Evolutionary conservation across 164 flowering plant genomes (phyloP).

Genomic region (Dillenia suffruticosa): DNA sequence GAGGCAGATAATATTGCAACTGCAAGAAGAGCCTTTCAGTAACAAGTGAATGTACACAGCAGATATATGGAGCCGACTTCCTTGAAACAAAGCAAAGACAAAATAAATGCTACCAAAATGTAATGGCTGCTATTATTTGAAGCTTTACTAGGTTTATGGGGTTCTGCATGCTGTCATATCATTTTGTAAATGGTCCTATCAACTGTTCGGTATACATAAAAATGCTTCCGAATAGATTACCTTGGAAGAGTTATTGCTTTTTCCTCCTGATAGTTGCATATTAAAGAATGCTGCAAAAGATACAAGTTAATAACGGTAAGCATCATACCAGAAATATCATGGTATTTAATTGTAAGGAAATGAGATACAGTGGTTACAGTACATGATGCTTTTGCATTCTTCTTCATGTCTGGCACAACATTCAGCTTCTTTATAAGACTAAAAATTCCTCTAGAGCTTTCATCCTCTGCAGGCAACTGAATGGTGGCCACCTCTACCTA

Average conservation of each 20-base stretch:
- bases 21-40: no score
- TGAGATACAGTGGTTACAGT: constrained; percentile 3
- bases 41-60: no score
- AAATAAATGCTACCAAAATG: no score
- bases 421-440: constrained; percentile 83
- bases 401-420: constrained; percentile 49
- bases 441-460: constrained; percentile 71
- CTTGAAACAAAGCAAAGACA: no score
- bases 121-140: no score
- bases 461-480: constrained; percentile 62
- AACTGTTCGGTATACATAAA: not conserved
- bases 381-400: constrained; percentile 65
- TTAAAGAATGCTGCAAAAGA: constrained; percentile 55
- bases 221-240: constrained; percentile 24
- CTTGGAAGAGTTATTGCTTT: constrained; percentile 48
- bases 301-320: not conserved
- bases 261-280: constrained; percentile 36
- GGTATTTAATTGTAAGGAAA: not conserved
- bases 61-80: no score
- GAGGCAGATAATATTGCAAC: no score
- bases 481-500: constrained; percentile 48
- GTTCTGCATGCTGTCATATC: no score
- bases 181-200: no score
- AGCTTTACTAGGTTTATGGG: no score
- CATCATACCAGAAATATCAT: no score